phyloP scores from a whole-genome alignment of 192 early-diverging fungal species.

The Fimicolochytrium jonesii region DNA sequence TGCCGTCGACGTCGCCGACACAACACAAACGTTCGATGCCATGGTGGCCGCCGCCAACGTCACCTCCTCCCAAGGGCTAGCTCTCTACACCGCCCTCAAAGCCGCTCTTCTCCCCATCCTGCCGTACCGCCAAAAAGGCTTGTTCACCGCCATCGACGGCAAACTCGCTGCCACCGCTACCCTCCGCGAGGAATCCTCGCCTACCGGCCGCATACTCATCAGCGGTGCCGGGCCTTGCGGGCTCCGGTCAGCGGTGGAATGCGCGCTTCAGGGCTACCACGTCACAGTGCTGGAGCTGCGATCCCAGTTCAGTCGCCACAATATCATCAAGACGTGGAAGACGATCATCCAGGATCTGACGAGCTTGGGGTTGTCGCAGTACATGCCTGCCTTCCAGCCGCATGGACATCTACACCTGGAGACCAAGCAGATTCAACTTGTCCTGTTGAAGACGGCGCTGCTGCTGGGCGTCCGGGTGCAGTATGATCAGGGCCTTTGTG shows the following conservation, averaged over 20 bases:
- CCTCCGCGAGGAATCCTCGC: not conserved
- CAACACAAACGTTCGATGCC: not conserved
- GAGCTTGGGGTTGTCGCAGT: slow-evolving; percentile 26
- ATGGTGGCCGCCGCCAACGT: not conserved
- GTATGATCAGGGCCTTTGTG: slow-evolving; percentile 33
- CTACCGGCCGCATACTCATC: slow-evolving; percentile 11
- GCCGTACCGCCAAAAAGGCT: slow-evolving; percentile 7
- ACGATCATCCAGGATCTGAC: slow-evolving; percentile 30
- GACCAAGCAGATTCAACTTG: slow-evolving; percentile 34
- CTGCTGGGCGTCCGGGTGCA: slow-evolving; percentile 28
- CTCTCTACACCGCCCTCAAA: not conserved
- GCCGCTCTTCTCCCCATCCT: not conserved
- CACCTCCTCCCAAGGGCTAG: too few species aligned
- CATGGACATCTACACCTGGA: slow-evolving; percentile 34
- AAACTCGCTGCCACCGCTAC: not conserved
- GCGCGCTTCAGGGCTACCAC: slow-evolving; percentile 20
- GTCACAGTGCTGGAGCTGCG: slow-evolving; percentile 36
- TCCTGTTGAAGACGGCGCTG: slow-evolving; percentile 34
- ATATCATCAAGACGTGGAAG: slow-evolving; percentile 43
- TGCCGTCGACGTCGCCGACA: slow-evolving; percentile 3
- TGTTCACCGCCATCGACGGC: slow-evolving; percentile 2
- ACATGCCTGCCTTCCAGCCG: slow-evolving; percentile 20
- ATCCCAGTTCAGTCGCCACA: slow-evolving; percentile 32
- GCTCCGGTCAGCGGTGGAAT: slow-evolving; percentile 37
- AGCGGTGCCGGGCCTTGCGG: slow-evolving; percentile 46